phyloP scores from a whole-genome alignment of 257 asterid species.

The Ocimum tenuiflorum region DNA sequence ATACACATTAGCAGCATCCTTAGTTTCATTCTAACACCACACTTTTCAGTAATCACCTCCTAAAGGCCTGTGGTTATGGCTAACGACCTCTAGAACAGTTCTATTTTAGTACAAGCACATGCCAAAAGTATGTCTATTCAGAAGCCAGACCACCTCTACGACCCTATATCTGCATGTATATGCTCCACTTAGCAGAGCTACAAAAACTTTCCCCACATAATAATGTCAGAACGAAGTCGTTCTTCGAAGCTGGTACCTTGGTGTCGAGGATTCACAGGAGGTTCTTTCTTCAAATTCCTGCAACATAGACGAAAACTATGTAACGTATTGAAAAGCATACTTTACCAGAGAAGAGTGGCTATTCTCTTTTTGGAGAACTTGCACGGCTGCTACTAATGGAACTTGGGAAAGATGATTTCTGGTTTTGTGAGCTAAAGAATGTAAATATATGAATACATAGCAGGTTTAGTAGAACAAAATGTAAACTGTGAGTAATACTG shows the following conservation, averaged over 20 bases:
- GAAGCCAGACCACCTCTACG: not conserved
- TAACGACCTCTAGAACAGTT: not conserved
- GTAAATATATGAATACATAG: not conserved
- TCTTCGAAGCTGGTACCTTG: conserved; percentile 73
- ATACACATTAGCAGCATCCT: not conserved
- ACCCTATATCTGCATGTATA: not conserved
- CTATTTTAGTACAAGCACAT: not conserved
- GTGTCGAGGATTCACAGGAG: conserved; percentile 27
- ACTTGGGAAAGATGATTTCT: not conserved
- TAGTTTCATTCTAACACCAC: not conserved
- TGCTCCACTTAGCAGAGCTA: not conserved
- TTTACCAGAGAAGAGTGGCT: too few species aligned
- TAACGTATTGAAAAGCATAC: too few species aligned
- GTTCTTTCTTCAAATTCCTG: conserved; percentile 56
- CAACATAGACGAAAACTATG: not conserved
- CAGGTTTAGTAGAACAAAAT: not conserved
- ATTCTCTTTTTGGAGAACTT: too few species aligned
- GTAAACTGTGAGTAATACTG: not conserved
- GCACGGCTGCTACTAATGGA: too few species aligned
- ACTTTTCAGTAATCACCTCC: not conserved
- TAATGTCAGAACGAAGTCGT: conserved; percentile 50
- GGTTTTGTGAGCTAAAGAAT: not conserved
- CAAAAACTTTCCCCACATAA: not conserved
- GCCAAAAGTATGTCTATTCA: not conserved
- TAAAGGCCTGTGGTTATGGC: not conserved